These are phyloP conservation scores for Alternaria tenuissima DNA, from an alignment of 2,329 filamentous ascomycete species.

Conservation along the genomic window DNA sequence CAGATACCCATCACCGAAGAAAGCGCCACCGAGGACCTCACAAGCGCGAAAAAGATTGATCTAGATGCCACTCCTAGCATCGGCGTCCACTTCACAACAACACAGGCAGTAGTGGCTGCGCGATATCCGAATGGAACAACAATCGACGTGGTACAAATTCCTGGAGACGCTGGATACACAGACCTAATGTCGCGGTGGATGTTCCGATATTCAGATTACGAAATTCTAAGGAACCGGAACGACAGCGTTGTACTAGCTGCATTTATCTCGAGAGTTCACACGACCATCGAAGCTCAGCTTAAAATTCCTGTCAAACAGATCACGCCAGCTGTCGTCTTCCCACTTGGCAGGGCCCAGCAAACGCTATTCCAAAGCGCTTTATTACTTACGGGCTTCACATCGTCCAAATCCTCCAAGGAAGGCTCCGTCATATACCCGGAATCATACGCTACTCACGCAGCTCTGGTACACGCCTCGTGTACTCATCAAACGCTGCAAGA, in stretches of 20 bases:
- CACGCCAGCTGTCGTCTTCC: conserved; percentile 25
- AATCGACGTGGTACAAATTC: conserved; percentile 31
- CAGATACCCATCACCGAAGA: conserved; percentile 14
- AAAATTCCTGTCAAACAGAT: conserved; percentile 19
- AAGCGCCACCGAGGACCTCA: neutral
- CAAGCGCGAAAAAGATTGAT: neutral
- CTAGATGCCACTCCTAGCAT: conserved; percentile 22
- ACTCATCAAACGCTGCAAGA: neutral
- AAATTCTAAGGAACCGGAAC: conserved; percentile 16
- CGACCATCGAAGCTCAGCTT: conserved; percentile 26
- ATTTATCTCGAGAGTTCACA: conserved; percentile 26
- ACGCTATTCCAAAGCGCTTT: conserved; percentile 30
- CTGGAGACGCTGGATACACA: conserved; percentile 34
- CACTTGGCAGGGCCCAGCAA: conserved; percentile 17
- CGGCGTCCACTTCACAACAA: conserved; percentile 40
- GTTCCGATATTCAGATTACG: conserved; percentile 8
- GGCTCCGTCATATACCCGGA: conserved; percentile 24
- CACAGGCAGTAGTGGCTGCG: conserved; percentile 35
- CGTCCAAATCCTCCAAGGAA: conserved; percentile 1
- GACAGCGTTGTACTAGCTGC: conserved; percentile 28
- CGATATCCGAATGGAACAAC: conserved; percentile 35
- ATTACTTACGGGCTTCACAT: conserved; percentile 23
- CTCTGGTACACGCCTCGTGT: conserved; percentile 7
- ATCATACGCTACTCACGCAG: conserved; percentile 11
- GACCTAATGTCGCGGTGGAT: conserved; percentile 35